A percentile compares a stretch with the other conserved stretches of the same genome.
Conservation (phyloP, 2,329 filamentous ascomycete species). For the Fusarium chuoi region DNA sequence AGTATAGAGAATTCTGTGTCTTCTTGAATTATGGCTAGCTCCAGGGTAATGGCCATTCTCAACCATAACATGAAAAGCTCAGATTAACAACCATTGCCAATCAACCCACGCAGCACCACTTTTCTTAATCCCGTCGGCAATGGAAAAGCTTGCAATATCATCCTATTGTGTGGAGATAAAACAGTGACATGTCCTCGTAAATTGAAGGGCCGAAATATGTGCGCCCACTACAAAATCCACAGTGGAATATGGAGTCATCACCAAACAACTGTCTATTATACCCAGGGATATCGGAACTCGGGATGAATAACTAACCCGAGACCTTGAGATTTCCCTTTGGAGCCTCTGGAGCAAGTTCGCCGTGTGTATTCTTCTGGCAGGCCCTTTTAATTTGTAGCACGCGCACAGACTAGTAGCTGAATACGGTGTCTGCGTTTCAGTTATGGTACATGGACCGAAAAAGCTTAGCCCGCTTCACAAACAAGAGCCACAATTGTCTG, state of each 20-base stretch:
- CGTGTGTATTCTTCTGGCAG: not conserved
- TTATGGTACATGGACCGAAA: not conserved
- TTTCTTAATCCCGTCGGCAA: not conserved
- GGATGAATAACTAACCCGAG: not conserved
- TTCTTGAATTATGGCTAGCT: accelerated
- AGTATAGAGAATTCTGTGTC: no score
- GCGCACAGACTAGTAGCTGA: not conserved
- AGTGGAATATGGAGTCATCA: not conserved
- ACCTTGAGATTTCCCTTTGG: not conserved
- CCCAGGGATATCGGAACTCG: not conserved
- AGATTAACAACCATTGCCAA: not conserved
- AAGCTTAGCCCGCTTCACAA: not conserved
- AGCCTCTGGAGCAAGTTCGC: no score
- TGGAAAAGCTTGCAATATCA: not conserved
- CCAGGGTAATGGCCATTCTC: not conserved
- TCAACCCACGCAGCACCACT: not conserved
- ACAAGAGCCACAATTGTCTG: not conserved
- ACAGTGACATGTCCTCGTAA: not conserved
- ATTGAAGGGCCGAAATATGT: not conserved
- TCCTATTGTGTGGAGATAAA: not conserved
- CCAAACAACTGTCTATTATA: no score
- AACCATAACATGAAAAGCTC: accelerated
- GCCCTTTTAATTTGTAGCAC: not conserved
- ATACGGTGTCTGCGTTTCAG: not conserved
- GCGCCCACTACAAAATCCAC: not conserved